Evolutionary conservation across 148 eudicot genomes (phyloP), one percentile per base, ranked within the genome.

Genomic region (Rhododendron kiyosumense): DNA sequence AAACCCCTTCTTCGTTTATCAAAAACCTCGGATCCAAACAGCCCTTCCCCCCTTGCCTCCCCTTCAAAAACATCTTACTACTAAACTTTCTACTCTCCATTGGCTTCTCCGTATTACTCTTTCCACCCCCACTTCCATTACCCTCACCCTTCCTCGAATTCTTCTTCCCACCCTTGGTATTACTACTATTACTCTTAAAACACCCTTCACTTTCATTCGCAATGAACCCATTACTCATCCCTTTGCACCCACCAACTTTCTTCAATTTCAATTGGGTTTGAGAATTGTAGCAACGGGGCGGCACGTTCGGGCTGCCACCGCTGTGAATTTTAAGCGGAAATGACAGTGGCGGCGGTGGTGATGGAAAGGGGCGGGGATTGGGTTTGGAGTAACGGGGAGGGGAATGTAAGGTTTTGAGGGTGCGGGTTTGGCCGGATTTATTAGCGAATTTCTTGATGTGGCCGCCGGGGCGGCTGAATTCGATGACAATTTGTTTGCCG

Each of bases 381-480:
- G 38, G 32, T 71, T 75, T 13, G 14, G 81, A 49, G 34, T 14
- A 57, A 73, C 32, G 36, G 51, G 45, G 11, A 26, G 77, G 7
- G 12, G 76, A 49, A 38, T 71, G 49, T 32, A 83, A 83, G 75
- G 28, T 22, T 3, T 82, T 82, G 9, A 38, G 11, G 30, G 71
- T 67, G 4, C 24, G 3, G 30, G 71, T 67, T 30, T 46, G 69
- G 41, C 20, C 20, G 28, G 79, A 0, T 86, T 86, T 86, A 2
- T 41, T 41, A 1, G 34, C n/a, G 43, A 81, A 77, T 36, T 84
- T 89, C 71, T 84, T 91, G 86, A 80, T 43, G 22, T 90, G 85
- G 0, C 99, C 97, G 61, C 98, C 98, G 5, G 98, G 96, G 34
- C 99, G 81, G 61, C 97, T 95, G 77, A 88, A 96, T 59, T 95